These are phyloP conservation scores for Nymphaea thermarum DNA, from an alignment of 164 flowering plant species.

Conservation along the genomic window DNA sequence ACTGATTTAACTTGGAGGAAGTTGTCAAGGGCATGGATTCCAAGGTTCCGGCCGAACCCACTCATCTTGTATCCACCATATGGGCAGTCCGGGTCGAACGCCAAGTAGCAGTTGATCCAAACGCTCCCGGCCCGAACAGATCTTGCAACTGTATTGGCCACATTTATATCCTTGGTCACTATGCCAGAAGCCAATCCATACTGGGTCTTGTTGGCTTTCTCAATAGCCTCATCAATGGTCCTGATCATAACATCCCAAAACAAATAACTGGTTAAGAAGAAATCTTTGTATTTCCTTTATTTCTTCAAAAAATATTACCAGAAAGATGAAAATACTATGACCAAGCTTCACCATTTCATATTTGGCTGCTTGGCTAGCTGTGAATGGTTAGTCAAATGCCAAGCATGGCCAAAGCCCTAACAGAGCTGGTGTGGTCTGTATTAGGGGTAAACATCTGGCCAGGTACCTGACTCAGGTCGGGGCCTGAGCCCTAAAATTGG, in stretches of 20 bases:
- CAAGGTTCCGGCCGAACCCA: conserved; percentile 51
- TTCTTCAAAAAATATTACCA: not conserved
- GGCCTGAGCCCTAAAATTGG: too few relatives aligned
- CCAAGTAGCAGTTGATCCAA: conserved; percentile 70
- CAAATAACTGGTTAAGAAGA: too few relatives aligned
- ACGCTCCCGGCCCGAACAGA: conserved; percentile 59
- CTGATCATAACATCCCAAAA: conserved; percentile 15
- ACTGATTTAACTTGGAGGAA: conserved; percentile 65
- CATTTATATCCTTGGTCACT: conserved; percentile 46
- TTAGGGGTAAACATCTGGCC: too few relatives aligned
- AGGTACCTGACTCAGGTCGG: too few relatives aligned
- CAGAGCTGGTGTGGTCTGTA: too few relatives aligned
- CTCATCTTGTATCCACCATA: conserved; percentile 75
- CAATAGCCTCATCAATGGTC: conserved; percentile 58
- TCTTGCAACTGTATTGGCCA: conserved; percentile 60
- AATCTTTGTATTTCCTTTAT: too few relatives aligned
- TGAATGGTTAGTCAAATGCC: too few relatives aligned
- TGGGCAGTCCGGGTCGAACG: conserved; percentile 41
- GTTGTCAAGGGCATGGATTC: conserved; percentile 50
- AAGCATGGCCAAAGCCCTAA: too few relatives aligned
- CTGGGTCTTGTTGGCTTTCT: conserved; percentile 48
- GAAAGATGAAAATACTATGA: not conserved
- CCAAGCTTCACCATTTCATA: not conserved
- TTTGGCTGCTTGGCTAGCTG: too few relatives aligned
- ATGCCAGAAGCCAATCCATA: conserved; percentile 76